Evolutionary conservation across 805 yeast genomes (phyloP), one percentile per base, ranked within the genome.

Genomic region (Spencermartinsiella europaea): DNA sequence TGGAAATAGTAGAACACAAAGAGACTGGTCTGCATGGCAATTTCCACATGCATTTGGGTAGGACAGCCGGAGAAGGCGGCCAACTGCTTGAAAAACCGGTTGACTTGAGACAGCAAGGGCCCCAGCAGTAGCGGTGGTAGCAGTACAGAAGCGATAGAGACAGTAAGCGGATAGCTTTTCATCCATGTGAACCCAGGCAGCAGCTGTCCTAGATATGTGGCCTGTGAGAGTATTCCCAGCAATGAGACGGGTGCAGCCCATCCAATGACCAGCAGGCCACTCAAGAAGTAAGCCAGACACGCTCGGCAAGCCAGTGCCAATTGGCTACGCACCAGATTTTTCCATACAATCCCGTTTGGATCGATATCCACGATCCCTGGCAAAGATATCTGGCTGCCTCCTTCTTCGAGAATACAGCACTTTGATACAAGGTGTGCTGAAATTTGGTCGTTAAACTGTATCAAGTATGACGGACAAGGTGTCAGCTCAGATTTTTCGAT

Each of bases 201-300:
- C 40, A 83, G 65, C 21, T 74, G 71, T 0, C 83, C 74, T 40
- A 85, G 61, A 50, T 80, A 75, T 0, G 90, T 86, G 2, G 82
- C 68, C 55, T 88, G 95, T 0, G 95, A 79, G 0, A 89, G 66
- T 25, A 87, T 65, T 0, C 91, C 89, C 15, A 87, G 79, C 48
- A 85, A 72, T 0, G 95, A 87, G 1, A 88, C 91, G 0, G 96
- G 96, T 1, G 88, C 63, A 1, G 87, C 85, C 82, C 95, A 89
- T 1, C 78, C 76, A 16, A 77, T 35, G 66, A 83, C 80, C 1
- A 86, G 66, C 1, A 71, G 49, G 5, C 77, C 60, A 45, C 80
- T 70, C 14, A 76, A 33, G 2, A 73, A 40, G 21, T 72, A 73
- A 0, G 83, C 80, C 3, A 71, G 34, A 2, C 70, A 59, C 14